Evolutionary conservation across 164 flowering plant species (phyloP), one percentile per base, ranked within the genome.

Genomic region (Vitis labrusca): DNA sequence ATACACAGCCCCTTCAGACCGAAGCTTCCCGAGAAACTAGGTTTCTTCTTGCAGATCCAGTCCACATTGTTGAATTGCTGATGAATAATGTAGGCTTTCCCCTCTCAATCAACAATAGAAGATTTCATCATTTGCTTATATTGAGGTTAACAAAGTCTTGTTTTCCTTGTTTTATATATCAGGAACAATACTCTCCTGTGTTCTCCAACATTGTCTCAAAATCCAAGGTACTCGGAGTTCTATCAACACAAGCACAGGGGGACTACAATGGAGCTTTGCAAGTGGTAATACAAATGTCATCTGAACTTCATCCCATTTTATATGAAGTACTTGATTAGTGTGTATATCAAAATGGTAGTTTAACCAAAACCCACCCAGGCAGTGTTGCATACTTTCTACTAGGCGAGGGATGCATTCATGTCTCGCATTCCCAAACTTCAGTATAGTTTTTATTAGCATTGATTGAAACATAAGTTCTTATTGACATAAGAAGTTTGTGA

Each of bases 51-150:
- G 63, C 62, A 57, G 29, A 64, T 51, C 70, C 83, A 14, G 0
- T 8, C 1, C 8, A 10, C 29, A n/a, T 81, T 70, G 77, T 79
- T 59, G 61, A 74, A 11, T 59, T 75, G 62, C 50, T 84, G 37
- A 82, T 82, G 85, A 72, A 84, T 71, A 59, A 66, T 82, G 87
- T 84, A 37, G 60, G 50, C 47, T 10, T 63, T n/a, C 50, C 44
- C 9, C 16, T 59, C 27, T 5, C 2, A 15, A 49, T 19, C 1
- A 52, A 10, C 10, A 9, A 6, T 8, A 15, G 10, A 16, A 15
- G 9, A 8, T 63, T 14, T 48, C 32, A 10, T 37, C 7, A 37
- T 55, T 55, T 37, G 44, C 9, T 19, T 70, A 8, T 9, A 53
- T 54, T 7, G 10, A 9, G n/a, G 11, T 67, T 37, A 27, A 0